phyloP scores from a whole-genome alignment of 345 rosid genomes.

The Syzygium jambos region DNA sequence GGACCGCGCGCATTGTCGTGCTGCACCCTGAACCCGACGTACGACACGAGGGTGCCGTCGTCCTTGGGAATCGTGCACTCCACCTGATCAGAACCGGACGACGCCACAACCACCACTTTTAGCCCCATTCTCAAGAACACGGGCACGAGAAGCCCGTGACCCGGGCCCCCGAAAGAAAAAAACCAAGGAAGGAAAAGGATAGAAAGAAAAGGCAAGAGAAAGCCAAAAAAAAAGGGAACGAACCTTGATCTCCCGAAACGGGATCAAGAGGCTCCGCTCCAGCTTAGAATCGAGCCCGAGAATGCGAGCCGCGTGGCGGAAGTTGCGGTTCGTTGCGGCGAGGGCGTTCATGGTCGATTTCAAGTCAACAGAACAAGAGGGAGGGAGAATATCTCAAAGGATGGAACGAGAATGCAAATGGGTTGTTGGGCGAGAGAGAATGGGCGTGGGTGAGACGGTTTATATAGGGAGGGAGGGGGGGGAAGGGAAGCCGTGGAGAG shows the following conservation, averaged over 20 bases:
- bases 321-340: constrained; percentile 90
- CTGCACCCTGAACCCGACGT: constrained; percentile 91
- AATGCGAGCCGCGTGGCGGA: constrained; percentile 78
- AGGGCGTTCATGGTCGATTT: background rate
- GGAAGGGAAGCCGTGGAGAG: background rate
- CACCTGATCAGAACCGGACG: constrained; percentile 37
- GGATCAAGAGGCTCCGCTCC: constrained; percentile 82
- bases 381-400: background rate
- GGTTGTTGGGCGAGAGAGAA: background rate
- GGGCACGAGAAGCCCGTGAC: background rate
- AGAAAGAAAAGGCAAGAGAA: background rate
- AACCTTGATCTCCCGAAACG: constrained; percentile 95
- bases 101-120: background rate
- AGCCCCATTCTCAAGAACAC: background rate
- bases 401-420: background rate
- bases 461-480: background rate
- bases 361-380: background rate
- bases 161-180: background rate
- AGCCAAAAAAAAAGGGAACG: background rate
- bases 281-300: constrained; percentile 91
- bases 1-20: constrained; percentile 99
- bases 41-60: constrained; percentile 82
- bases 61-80: constrained; percentile 97
- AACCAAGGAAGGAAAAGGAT: background rate
- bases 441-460: background rate